Base-by-base conservation (phyloP, 2,329 filamentous ascomycete genomes). In the Thelonectria rubi region DNA sequence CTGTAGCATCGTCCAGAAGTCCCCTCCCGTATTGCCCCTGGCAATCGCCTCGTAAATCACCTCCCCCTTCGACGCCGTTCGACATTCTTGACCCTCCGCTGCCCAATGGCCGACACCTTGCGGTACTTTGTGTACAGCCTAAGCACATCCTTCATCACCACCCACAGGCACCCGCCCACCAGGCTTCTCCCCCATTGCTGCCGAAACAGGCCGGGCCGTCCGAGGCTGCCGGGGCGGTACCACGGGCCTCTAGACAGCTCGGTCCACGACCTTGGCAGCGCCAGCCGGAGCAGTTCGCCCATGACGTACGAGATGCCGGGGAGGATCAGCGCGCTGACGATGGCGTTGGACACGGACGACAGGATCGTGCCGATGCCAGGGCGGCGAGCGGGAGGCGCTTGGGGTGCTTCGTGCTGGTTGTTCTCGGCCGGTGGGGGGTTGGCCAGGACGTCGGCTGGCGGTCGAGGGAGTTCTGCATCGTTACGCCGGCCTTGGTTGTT, bases 151-250 rank as follows among this genome's bases (percentile, higher is more conserved):
- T 94, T 95, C 54, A 97, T 76, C 10, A 97, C 88, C 15, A 98
- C 89, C 71, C 94, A 97, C 18, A 97, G 78, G 73, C 92, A 95
- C 0, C 95, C 95, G 1, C 95, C 95, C 1, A 95, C 84, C 3
- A 99, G 81, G 71, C 92, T 97, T 58, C 95, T 84, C 1, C 93
- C 95, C 93, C 95, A 98, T 60, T 89, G 88, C 68, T 91, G 87
- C 72, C 95, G 91, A 32, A 99, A 76, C 24, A 98, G 81, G 0
- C 91, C 89, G 0, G 86, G 86, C 3, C 84, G 80, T 37, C 81
- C 63, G 11, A 65, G 65, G 15, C 62, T 48, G 3, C 65, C 67
- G 10, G 66, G 60, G 3, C 65, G 60, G 30, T 65, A 58, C 67
- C 70, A 75, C 12, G 66, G 59, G 54, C 61, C 70, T 26, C 68